Evolutionary conservation across 2,329 filamentous ascomycete genomes (phyloP), one percentile per base, ranked within the genome.

Genomic region (Scedosporium dehoogii): DNA sequence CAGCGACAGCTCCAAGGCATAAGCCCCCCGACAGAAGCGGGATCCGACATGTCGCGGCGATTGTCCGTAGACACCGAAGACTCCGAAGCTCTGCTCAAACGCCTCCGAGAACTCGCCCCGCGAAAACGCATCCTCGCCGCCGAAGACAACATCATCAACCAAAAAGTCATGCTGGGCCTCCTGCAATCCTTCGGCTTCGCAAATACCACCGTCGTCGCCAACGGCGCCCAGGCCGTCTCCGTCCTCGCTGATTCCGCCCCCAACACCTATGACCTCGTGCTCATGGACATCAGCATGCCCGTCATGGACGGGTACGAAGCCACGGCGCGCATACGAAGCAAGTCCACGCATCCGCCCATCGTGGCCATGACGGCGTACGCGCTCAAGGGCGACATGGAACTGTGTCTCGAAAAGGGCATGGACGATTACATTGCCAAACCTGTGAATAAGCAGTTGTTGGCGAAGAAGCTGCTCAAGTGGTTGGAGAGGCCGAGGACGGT

Each of bases 381-480:
- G 0, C 71, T 85, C 18, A 80, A 81, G 59, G 82, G 79, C 0
- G 81, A 85, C 63, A 76, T 74, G 3, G 82, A 84, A 56, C 74
- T 72, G 9, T 85, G 82, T 64, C 71, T 82, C 29, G 76, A 77
- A 4, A 78, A 77, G 59, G 82, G 82, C 0, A 82, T 85, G 81
- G 78, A 80, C 51, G 81, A 79, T 51, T 84, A 83, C 64, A 73
- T 85, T 12, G 72, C 81, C 1, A 85, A 84, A 66, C 82, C 81
- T 0, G 76, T 84, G 10, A 77, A 81, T 66, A 75, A 77, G n/a
- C 76, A 76, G 59, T 71, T 76, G 6, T 66, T 83, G 53, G 72
- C 80, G 27, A 73, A 74, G 25, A 69, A 78, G 29, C 21, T 61
- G 29, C 29, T 61, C 18, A 42, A 61, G 25, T 61, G 59, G 59